A percentile compares a stretch with the other conserved stretches of the same genome.
Evolutionary conservation across 768 basidiomycete species (phyloP).

Genomic region (Podaxis carcinomalis): DNA sequence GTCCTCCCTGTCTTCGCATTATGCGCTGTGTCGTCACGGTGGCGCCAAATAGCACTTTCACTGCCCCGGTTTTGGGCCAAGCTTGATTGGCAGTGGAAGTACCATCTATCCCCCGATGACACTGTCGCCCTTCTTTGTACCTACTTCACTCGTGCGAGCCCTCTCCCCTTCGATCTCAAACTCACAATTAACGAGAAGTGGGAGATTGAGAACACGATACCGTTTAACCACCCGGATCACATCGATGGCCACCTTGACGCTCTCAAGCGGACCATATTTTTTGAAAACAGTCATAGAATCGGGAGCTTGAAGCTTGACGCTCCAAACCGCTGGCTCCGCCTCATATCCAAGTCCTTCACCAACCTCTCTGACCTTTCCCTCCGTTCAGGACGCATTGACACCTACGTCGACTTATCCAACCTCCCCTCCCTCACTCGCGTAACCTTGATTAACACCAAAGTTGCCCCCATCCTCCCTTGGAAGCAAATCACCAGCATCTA

Average conservation of each 20-base stretch:
- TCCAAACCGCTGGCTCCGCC: constrained; percentile 3
- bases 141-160: constrained; percentile 3
- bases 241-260: constrained; percentile 2
- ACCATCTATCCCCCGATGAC: constrained; percentile 2
- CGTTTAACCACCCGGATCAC: neutral
- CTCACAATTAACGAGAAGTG: constrained; percentile 7
- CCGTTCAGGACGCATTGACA: constrained; percentile 4
- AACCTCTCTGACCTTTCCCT: constrained; percentile 1
- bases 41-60: neutral
- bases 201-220: constrained; percentile 4
- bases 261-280: neutral
- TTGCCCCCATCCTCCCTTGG: constrained; percentile 3
- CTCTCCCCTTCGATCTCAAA: constrained; percentile 3
- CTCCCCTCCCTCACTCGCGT: neutral
- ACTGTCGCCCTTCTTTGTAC: constrained; percentile 2
- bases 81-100: constrained; percentile 8
- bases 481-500: neutral
- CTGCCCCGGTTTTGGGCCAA: constrained; percentile 1
- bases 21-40: constrained; percentile 1
- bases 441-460: constrained; percentile 1
- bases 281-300: neutral
- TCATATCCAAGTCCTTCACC: neutral
- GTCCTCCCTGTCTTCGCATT: constrained; percentile 5
- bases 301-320: constrained; percentile 5
- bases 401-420: neutral